Conservation (phyloP, 768 basidiomycete species). For the Mycena polygramma region DNA sequence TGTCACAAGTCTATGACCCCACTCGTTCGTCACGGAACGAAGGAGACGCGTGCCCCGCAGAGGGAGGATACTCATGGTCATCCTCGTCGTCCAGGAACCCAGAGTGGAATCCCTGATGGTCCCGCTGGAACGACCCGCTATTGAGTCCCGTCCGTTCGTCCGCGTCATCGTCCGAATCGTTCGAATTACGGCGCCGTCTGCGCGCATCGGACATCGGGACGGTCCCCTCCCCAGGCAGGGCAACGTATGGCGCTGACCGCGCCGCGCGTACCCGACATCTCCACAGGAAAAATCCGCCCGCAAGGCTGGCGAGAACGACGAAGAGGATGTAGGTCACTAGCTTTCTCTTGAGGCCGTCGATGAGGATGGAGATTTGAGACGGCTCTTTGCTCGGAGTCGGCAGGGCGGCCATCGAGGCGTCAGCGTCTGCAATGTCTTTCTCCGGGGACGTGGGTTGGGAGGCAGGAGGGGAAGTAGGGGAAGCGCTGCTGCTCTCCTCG, state of each 20-base stretch:
- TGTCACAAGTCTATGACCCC: not conserved
- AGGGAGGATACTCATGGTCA: conserved; percentile 36
- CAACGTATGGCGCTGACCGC: conserved; percentile 64
- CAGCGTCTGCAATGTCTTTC: conserved; percentile 8
- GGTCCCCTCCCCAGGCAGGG: conserved; percentile 72
- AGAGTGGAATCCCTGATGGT: conserved; percentile 33
- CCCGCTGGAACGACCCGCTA: conserved; percentile 39
- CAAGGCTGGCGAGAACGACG: conserved; percentile 79
- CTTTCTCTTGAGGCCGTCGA: conserved; percentile 19
- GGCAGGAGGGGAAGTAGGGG: conserved; percentile 69
- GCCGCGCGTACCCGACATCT: conserved; percentile 62
- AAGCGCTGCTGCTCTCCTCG: conserved; percentile 82
- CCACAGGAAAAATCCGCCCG: conserved; percentile 83
- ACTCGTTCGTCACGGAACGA: conserved; percentile 25
- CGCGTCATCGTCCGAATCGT: conserved; percentile 72
- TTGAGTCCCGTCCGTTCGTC: conserved; percentile 80
- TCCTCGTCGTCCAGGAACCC: conserved; percentile 75
- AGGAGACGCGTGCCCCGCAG: conserved; percentile 28
- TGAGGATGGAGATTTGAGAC: conserved; percentile 24
- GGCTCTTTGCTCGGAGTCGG: conserved; percentile 22
- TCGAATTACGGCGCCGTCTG: conserved; percentile 37
- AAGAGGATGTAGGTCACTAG: conserved; percentile 46
- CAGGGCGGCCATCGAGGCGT: not conserved
- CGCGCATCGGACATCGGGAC: conserved; percentile 74
- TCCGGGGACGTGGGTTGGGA: conserved; percentile 23